Percentiles rank a stretch among this genome's conserved stretches.
These are phyloP conservation scores for Nematodospora anomalae DNA, from an alignment of 1,139 yeast genomes.

Conservation along the genomic window DNA sequence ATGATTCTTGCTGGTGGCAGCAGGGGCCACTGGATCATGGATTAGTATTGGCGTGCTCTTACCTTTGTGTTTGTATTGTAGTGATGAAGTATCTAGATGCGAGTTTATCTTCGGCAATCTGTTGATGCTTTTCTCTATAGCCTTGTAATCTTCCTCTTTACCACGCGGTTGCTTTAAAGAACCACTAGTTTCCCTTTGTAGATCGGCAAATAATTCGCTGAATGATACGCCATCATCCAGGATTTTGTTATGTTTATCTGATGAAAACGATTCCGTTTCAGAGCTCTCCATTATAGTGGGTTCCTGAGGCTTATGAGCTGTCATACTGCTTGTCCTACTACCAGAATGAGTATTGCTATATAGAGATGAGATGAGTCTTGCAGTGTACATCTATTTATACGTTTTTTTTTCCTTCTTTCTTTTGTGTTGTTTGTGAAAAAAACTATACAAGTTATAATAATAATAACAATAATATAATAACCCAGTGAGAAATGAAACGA, in stretches of 20 bases:
- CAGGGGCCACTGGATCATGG: slow-evolving; percentile 50
- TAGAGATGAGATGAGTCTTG: slow-evolving; percentile 2
- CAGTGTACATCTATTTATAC: too few relatives aligned
- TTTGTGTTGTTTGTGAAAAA: slow-evolving; percentile 1
- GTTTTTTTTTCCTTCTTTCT: slow-evolving; percentile 1
- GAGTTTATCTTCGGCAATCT: slow-evolving; percentile 40
- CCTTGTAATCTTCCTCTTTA: slow-evolving; percentile 23
- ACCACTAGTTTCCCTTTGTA: slow-evolving; percentile 24
- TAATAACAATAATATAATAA: too few relatives aligned
- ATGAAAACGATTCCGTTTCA: slow-evolving; percentile 16
- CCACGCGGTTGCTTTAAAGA: slow-evolving; percentile 1
- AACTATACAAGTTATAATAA: too few relatives aligned
- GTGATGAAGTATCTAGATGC: slow-evolving; percentile 20
- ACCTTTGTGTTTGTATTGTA: slow-evolving; percentile 16
- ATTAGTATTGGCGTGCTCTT: slow-evolving; percentile 33
- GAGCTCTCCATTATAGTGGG: slow-evolving; percentile 16
- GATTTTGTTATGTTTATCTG: slow-evolving; percentile 8
- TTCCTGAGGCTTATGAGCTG: slow-evolving; percentile 7
- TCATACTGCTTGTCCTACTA: too few relatives aligned
- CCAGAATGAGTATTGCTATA: too few relatives aligned
- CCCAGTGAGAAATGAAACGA: too few relatives aligned
- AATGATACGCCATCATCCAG: slow-evolving; percentile 16
- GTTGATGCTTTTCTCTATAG: slow-evolving; percentile 30
- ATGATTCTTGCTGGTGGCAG: slow-evolving; percentile 16
- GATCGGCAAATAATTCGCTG: slow-evolving; percentile 35